Base-by-base conservation (phyloP, 2,329 filamentous ascomycete genomes). In the Talaromyces piceae region DNA sequence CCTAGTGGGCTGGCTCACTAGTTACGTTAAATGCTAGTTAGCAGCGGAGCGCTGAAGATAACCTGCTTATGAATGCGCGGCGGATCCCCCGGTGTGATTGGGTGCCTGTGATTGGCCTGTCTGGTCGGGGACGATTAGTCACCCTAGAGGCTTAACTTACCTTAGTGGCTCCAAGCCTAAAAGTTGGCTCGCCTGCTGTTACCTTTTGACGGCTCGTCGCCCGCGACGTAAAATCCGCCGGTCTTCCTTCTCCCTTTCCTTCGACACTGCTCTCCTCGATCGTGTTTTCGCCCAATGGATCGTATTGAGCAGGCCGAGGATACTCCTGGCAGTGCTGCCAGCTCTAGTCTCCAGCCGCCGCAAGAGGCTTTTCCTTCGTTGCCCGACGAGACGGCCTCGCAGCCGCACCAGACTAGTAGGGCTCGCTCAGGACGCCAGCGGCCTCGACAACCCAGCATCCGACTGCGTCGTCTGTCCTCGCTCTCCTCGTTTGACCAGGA, bases 261-360 rank as follows among this genome's bases (percentile, higher is more conserved):
- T n/a, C 41, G 5, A 41, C 28, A 25, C 44, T 22, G 41, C 37
- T 39, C 22, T 27, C 31, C 22, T 41, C 27, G 37, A 5, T 30
- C 27, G 49, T 41, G 31, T 13, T 33, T 41, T 27, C 22, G 39
- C 39, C 33, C 47, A 53, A 70, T 71, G 68, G 67, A 71, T 65
- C 66, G 54, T 55, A 70, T 70, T 56, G 68, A 70, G 57, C 57
- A 60, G 31, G 58, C 57, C 30, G 61, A 58, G 47, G 62, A 61
- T 52, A 56, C 56, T 20, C 39, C 52, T 31, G 52, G 49, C 51
- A 47, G 53, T 44, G 47, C 52, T 30, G 54, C 46, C n/a, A 33
- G 44, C 18, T 26, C 33, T 13, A 23, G 13, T 28, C 41, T 30
- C 16, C 47, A 47, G 43, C 55, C 52, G 23, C 28, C 52, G 7